A percentile compares a stretch with the other conserved stretches of the same genome.
Evolutionary conservation across 257 asterid species (phyloP).

Genomic region (Voacanga thouarsii): DNA sequence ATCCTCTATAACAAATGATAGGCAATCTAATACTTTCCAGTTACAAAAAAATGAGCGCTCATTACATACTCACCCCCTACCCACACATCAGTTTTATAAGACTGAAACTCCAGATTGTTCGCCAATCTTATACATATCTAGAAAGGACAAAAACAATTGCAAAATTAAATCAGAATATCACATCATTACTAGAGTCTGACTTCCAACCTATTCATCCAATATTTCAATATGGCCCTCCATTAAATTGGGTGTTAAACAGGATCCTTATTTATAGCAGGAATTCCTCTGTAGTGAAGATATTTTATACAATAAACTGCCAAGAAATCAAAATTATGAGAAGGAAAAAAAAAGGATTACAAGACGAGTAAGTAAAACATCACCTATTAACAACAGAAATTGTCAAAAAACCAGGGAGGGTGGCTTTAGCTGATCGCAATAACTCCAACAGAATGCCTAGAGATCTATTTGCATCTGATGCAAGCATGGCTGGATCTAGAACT

Average conservation of each 20-base stretch:
- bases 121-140: background rate
- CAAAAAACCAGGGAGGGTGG: slow-evolving; percentile 66
- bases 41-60: background rate
- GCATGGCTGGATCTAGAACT: slow-evolving; percentile 61
- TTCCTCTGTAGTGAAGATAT: background rate
- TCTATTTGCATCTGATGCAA: slow-evolving; percentile 69
- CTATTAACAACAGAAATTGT: slow-evolving; percentile 77
- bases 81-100: background rate
- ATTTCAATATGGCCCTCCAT: background rate
- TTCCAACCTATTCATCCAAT: background rate
- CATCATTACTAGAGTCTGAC: background rate
- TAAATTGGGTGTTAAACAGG: background rate
- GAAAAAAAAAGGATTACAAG: background rate
- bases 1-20: background rate
- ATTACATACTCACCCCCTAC: background rate
- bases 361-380: slow-evolving; percentile 43
- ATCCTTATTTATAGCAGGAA: background rate
- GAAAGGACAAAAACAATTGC: slow-evolving; percentile 1
- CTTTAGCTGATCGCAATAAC: slow-evolving; percentile 59
- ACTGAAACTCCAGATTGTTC: background rate
- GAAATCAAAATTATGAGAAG: background rate
- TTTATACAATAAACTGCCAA: background rate
- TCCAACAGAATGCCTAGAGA: slow-evolving; percentile 64
- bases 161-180: background rate
- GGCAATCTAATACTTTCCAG: background rate